Evolutionary conservation across 2,329 filamentous ascomycete genomes (phyloP).

Genomic region (Diplodia intermedia): DNA sequence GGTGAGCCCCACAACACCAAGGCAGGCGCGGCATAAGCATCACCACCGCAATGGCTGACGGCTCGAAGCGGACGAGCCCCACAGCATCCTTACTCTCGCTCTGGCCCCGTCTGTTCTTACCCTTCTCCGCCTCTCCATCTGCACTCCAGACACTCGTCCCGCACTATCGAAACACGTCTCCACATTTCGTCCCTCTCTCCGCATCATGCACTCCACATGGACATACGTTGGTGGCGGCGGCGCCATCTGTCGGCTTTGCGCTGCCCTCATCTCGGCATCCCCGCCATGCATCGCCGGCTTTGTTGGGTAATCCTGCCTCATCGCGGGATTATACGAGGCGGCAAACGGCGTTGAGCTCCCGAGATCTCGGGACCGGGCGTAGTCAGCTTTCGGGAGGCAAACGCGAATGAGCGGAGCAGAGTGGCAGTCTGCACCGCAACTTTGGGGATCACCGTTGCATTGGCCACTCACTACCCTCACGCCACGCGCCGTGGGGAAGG

Average conservation of each 20-base stretch:
- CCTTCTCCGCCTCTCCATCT: not conserved
- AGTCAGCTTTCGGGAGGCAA: constrained; percentile 15
- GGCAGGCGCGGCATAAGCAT: constrained; percentile 16
- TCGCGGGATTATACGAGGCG: constrained; percentile 8
- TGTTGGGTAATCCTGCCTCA: constrained; percentile 4
- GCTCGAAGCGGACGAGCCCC: constrained; percentile 16
- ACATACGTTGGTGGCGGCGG: not conserved
- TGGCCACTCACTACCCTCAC: not conserved
- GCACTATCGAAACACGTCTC: constrained; percentile 14
- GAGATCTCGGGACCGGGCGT: constrained; percentile 9
- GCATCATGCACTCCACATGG: constrained; percentile 6
- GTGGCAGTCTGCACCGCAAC: constrained; percentile 6
- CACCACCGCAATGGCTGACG: constrained; percentile 16
- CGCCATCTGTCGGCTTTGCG: not conserved
- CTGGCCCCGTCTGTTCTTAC: not conserved
- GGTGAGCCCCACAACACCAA: constrained; percentile 25
- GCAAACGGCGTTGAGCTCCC: not conserved
- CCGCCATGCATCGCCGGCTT: constrained; percentile 5
- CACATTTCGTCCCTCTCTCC: constrained; percentile 10
- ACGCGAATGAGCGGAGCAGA: not conserved
- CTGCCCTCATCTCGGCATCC: not conserved
- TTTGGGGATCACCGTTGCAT: constrained; percentile 8
- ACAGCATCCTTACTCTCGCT: constrained; percentile 4
- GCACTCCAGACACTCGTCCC: constrained; percentile 20
- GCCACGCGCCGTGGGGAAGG: constrained; percentile 1